Evolutionary conservation across 768 basidiomycete genomes (phyloP).

Genomic region (Hypholoma sublateritium): DNA sequence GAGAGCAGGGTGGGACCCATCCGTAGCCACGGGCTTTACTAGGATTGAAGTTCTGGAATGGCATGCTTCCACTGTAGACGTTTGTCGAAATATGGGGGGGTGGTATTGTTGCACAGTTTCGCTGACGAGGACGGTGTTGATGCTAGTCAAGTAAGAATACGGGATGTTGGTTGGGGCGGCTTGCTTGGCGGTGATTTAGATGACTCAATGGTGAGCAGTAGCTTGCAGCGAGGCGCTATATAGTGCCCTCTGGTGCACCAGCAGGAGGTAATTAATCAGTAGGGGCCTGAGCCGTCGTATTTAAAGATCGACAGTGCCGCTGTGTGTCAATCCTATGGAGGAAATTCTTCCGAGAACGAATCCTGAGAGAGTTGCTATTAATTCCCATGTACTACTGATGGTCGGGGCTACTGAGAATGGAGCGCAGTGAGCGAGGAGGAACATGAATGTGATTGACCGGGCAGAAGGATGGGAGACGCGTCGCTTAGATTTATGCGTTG

Average conservation of each 20-base stretch:
- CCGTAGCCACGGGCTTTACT: constrained; percentile 23
- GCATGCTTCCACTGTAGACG: neutral
- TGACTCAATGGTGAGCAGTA: too few species aligned
- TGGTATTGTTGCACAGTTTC: neutral
- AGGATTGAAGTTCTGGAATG: constrained; percentile 21
- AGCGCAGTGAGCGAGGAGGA: neutral
- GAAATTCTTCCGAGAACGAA: constrained; percentile 14
- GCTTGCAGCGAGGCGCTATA: neutral
- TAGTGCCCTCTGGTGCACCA: neutral
- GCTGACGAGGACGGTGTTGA: too few species aligned
- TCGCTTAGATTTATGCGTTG: neutral
- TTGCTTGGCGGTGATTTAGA: too few species aligned
- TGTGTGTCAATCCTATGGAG: constrained; percentile 13
- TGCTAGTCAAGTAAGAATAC: too few species aligned
- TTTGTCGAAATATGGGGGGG: neutral
- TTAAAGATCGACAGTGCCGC: neutral
- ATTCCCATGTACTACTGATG: constrained; percentile 15
- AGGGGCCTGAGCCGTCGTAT: neutral
- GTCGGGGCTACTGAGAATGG: constrained; percentile 1
- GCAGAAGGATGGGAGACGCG: neutral
- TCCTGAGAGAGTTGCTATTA: constrained; percentile 12
- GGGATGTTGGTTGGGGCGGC: too few species aligned
- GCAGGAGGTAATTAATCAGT: neutral
- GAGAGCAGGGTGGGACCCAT: constrained; percentile 20
- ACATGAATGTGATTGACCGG: neutral